These are phyloP conservation scores for Coemansia sp. DNA, from an alignment of 192 early-diverging fungal genomes.

Conservation along the genomic window DNA sequence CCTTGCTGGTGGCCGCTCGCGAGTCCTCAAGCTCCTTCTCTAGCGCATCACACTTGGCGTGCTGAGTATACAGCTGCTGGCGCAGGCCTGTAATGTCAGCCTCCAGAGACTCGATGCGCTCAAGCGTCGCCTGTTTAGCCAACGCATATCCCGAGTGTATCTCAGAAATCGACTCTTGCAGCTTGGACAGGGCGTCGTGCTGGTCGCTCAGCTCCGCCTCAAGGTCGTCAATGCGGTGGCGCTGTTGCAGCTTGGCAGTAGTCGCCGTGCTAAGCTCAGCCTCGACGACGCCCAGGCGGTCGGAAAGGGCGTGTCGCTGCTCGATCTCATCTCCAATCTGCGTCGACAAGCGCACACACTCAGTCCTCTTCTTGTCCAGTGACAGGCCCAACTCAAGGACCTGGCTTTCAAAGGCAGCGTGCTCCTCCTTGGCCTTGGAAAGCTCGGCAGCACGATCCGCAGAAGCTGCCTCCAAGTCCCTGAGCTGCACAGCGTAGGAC, in stretches of 20 bases:
- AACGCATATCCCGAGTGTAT: neutral
- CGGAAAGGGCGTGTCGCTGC: neutral
- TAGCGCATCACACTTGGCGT: neutral
- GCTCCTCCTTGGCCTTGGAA: neutral
- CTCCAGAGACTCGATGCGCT: neutral
- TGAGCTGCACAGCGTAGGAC: neutral
- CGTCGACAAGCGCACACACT: neutral
- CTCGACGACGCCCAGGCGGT: neutral
- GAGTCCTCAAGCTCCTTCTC: constrained; percentile 5
- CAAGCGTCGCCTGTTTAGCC: neutral
- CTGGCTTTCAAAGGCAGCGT: neutral
- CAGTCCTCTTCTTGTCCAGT: neutral
- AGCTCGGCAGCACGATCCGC: neutral
- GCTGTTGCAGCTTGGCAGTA: neutral
- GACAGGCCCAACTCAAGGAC: constrained; percentile 1
- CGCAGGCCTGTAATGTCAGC: neutral
- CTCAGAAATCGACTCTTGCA: neutral
- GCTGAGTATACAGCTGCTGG: neutral
- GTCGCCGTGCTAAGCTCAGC: neutral
- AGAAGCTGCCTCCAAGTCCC: neutral
- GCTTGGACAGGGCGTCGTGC: neutral
- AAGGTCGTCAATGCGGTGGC: constrained; percentile 6
- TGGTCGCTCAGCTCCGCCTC: constrained; percentile 7
- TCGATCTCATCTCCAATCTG: neutral
- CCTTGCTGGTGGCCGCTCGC: neutral